These are phyloP conservation scores for Metschnikowia gelsemii DNA, from an alignment of 805 yeast species.

Conservation along the genomic window DNA sequence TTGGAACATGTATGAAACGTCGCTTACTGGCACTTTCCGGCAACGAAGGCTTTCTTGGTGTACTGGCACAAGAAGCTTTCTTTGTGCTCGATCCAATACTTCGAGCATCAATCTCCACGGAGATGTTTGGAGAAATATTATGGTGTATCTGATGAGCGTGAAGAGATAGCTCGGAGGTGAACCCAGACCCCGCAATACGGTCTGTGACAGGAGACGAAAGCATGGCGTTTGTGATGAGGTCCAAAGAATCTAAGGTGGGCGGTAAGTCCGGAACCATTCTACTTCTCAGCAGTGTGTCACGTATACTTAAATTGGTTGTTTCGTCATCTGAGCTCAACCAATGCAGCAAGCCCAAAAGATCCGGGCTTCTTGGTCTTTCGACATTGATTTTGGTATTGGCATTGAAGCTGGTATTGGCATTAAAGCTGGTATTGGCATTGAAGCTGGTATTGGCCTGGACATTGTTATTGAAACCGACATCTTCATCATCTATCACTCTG, in stretches of 20 bases:
- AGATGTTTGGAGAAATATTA: background rate
- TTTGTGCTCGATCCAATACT: background rate
- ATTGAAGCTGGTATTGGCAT: no score
- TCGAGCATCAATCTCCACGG: background rate
- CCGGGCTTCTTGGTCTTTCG: no score
- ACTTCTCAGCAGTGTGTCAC: background rate
- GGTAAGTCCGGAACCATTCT: background rate
- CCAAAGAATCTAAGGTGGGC: background rate
- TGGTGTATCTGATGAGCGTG: background rate
- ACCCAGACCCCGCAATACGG: conserved; percentile 2
- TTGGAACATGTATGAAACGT: background rate
- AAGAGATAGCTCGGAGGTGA: background rate
- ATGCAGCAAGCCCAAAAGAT: conserved; percentile 17
- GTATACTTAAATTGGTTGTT: conserved; percentile 4
- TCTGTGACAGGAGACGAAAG: conserved; percentile 15
- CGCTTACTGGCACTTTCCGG: background rate
- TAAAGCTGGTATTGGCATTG: no score
- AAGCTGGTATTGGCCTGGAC: no score
- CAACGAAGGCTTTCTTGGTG: background rate
- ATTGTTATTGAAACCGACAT: no score
- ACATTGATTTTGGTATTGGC: background rate
- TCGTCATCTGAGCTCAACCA: conserved; percentile 25
- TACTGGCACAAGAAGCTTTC: background rate
- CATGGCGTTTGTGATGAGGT: conserved; percentile 1
- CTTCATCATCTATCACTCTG: conserved; percentile 12